phyloP scores from a whole-genome alignment of 306 rosid genomes.

The Mucuna pruriens region DNA sequence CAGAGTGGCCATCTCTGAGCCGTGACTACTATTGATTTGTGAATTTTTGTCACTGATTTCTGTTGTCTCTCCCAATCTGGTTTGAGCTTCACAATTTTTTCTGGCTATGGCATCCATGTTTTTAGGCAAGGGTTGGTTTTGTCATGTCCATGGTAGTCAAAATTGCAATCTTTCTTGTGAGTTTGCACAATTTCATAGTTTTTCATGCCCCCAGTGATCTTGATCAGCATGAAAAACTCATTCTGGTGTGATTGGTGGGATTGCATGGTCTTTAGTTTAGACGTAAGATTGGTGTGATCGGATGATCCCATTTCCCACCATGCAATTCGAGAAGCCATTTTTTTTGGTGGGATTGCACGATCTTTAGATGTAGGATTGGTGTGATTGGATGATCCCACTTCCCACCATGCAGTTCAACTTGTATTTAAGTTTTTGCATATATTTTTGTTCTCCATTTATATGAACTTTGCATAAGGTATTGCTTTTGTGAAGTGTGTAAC shows the following conservation, averaged over 20 bases:
- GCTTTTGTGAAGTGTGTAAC: not conserved
- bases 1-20: not conserved
- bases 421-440: not conserved
- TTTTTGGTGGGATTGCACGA: too few relatives aligned
- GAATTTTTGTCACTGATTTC: not conserved
- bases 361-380: too few relatives aligned
- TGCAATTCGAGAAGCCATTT: not conserved
- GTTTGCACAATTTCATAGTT: not conserved
- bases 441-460: not conserved
- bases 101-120: not conserved
- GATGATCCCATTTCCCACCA: not conserved
- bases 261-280: not conserved
- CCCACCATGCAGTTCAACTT: not conserved
- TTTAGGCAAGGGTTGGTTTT: not conserved
- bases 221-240: not conserved
- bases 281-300: not conserved
- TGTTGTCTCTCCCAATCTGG: not conserved
- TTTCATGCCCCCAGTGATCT: not conserved
- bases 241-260: not conserved
- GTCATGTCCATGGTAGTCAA: not conserved
- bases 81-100: not conserved
- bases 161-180: not conserved
- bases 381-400: too few relatives aligned
- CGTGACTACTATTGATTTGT: not conserved
- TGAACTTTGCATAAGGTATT: not conserved